phyloP scores from a whole-genome alignment of 2,329 filamentous ascomycete genomes.

The Cladosporium sp. region DNA sequence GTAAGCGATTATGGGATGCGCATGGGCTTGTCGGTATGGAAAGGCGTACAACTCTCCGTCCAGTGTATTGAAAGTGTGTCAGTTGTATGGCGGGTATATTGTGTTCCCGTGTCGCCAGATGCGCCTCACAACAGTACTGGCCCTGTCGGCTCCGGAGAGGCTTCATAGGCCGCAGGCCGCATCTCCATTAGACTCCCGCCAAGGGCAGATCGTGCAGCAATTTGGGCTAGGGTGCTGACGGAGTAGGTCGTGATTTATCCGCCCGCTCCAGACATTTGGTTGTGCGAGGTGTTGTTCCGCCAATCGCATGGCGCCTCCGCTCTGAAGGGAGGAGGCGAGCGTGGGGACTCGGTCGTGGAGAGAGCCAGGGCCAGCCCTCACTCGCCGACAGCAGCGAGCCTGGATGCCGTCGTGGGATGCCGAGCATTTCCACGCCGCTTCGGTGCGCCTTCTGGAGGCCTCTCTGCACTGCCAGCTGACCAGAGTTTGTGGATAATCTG shows the following conservation, averaged over 20 bases:
- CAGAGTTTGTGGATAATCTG: constrained; percentile 4
- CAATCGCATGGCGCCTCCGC: not conserved
- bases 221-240: constrained; percentile 16
- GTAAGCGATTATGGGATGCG: constrained; percentile 11
- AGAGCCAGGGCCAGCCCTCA: not conserved
- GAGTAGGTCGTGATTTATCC: constrained; percentile 17
- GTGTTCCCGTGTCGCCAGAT: constrained; percentile 8
- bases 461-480: constrained; percentile 6
- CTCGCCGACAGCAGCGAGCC: not conserved
- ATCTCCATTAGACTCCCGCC: constrained; percentile 12
- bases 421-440: constrained; percentile 8
- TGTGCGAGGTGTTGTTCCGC: constrained; percentile 15
- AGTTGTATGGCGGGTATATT: constrained; percentile 17
- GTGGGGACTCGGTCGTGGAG: constrained; percentile 9
- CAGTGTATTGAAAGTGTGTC: constrained; percentile 3
- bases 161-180: constrained; percentile 7
- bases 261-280: constrained; percentile 12
- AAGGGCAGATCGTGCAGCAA: constrained; percentile 18
- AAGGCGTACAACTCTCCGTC: constrained; percentile 1
- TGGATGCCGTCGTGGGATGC: constrained; percentile 5
- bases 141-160: constrained; percentile 2
- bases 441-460: constrained; percentile 12
- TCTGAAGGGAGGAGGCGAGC: not conserved
- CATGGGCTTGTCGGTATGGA: constrained; percentile 10
- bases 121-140: constrained; percentile 7